These are phyloP conservation scores for Letharia lupina DNA, from an alignment of 495 filamentous ascomycete genomes.

Conservation along the genomic window DNA sequence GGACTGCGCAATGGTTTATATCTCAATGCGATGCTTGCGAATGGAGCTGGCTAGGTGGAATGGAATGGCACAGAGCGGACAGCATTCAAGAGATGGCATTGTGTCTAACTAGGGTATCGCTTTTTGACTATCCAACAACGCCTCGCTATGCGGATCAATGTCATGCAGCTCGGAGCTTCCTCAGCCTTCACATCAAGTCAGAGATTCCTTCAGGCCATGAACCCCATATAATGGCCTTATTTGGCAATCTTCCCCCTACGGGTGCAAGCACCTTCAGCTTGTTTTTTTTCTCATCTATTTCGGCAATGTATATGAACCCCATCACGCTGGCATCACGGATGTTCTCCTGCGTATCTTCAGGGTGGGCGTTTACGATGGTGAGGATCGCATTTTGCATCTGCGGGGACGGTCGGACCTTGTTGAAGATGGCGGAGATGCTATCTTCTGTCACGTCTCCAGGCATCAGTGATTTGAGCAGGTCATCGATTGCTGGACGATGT, in stretches of 20 bases:
- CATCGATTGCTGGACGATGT: constrained; percentile 26
- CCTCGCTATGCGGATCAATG: constrained; percentile 12
- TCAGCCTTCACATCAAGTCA: constrained; percentile 38
- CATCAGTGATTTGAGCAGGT: constrained; percentile 35
- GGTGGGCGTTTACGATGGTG: constrained; percentile 66
- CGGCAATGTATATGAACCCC: constrained; percentile 85
- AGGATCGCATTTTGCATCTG: constrained; percentile 62
- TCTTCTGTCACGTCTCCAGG: constrained; percentile 41
- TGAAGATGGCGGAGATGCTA: constrained; percentile 40
- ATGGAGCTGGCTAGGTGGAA: no score
- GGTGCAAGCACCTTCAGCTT: constrained; percentile 76
- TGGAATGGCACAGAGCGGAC: background rate
- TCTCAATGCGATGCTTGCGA: background rate
- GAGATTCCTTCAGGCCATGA: constrained; percentile 45
- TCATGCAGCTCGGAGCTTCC: background rate
- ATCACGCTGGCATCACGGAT: constrained; percentile 80
- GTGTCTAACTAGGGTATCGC: background rate
- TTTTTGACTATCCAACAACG: background rate
- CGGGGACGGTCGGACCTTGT: constrained; percentile 48
- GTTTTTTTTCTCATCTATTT: constrained; percentile 78
- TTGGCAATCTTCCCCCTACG: constrained; percentile 67
- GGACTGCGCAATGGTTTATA: background rate
- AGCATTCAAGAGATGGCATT: background rate
- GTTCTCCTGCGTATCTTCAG: constrained; percentile 55
- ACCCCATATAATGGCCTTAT: constrained; percentile 65